These are phyloP conservation scores for Lodderomyces margitis DNA, from an alignment of 1,139 yeast species.

Conservation along the genomic window DNA sequence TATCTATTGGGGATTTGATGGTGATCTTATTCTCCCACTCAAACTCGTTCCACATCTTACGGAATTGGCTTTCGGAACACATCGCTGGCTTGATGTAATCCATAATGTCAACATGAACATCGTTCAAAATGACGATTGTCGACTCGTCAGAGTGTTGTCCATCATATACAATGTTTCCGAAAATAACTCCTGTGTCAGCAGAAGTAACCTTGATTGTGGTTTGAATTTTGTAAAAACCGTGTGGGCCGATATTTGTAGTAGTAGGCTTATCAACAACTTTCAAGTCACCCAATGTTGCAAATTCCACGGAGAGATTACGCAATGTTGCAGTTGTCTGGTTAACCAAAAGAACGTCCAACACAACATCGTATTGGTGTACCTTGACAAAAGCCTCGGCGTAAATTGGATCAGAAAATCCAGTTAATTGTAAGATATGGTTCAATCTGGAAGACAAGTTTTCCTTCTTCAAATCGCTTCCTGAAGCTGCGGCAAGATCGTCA, in stretches of 20 bases:
- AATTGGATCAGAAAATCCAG: slow-evolving; percentile 97
- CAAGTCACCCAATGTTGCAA: slow-evolving; percentile 94
- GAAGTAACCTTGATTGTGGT: slow-evolving; percentile 92
- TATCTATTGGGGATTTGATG: slow-evolving; percentile 66
- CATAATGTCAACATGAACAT: slow-evolving; percentile 94
- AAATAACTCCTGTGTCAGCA: slow-evolving; percentile 96
- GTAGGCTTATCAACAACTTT: slow-evolving; percentile 92
- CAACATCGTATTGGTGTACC: slow-evolving; percentile 94
- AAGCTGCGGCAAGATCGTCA: slow-evolving; percentile 53
- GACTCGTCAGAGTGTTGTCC: slow-evolving; percentile 93
- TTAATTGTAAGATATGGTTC: slow-evolving; percentile 84
- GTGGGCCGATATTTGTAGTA: slow-evolving; percentile 93
- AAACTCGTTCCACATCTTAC: slow-evolving; percentile 98
- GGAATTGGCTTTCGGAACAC: slow-evolving; percentile 86
- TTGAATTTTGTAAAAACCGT: slow-evolving; percentile 88
- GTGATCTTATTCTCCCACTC: slow-evolving; percentile 99
- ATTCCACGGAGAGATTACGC: slow-evolving; percentile 89
- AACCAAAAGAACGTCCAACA: slow-evolving; percentile 87
- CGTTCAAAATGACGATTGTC: slow-evolving; percentile 88
- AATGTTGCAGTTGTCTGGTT: slow-evolving; percentile 92
- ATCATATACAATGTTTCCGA: slow-evolving; percentile 95
- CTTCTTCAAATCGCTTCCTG: slow-evolving; percentile 40
- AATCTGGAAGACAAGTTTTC: slow-evolving; percentile 74
- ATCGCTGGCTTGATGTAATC: slow-evolving; percentile 95
- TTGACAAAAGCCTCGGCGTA: slow-evolving; percentile 96